Conservation (phyloP, 257 asterid genomes). For the Lavandula angustifolia region DNA sequence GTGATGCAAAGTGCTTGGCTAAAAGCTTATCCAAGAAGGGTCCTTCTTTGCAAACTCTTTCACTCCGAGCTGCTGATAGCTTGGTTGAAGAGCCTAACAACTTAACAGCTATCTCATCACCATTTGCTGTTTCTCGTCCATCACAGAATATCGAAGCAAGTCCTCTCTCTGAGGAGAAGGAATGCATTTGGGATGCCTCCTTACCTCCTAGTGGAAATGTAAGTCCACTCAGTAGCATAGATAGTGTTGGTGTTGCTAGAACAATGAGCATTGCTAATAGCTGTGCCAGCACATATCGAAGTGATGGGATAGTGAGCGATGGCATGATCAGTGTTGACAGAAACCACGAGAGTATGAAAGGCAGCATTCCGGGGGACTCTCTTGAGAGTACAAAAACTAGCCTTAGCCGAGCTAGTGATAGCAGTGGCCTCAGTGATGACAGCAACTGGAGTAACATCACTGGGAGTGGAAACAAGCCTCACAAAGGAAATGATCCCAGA, state of each 20-base stretch:
- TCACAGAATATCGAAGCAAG: slow-evolving; percentile 45
- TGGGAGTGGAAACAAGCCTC: slow-evolving; percentile 71
- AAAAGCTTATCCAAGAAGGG: slow-evolving; percentile 60
- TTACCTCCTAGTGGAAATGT: slow-evolving; percentile 61
- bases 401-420: slow-evolving; percentile 58
- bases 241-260: slow-evolving; percentile 47
- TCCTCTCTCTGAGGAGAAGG: slow-evolving; percentile 50
- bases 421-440: slow-evolving; percentile 67
- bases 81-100: slow-evolving; percentile 41
- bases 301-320: slow-evolving; percentile 55
- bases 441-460: slow-evolving; percentile 68
- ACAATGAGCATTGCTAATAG: slow-evolving; percentile 56
- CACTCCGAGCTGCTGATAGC: slow-evolving; percentile 51
- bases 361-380: slow-evolving; percentile 52
- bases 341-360: slow-evolving; percentile 48
- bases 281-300: slow-evolving; percentile 51
- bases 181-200: slow-evolving; percentile 63
- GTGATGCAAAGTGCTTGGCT: slow-evolving; percentile 52
- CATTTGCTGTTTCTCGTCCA: slow-evolving; percentile 39
- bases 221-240: slow-evolving; percentile 61
- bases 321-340: slow-evolving; percentile 55
- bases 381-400: slow-evolving; percentile 62
- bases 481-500: slow-evolving; percentile 67
- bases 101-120: slow-evolving; percentile 42
- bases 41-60: slow-evolving; percentile 60